Base-by-base conservation (phyloP, 2,329 filamentous ascomycete species). In the Aspergillus texensis region DNA sequence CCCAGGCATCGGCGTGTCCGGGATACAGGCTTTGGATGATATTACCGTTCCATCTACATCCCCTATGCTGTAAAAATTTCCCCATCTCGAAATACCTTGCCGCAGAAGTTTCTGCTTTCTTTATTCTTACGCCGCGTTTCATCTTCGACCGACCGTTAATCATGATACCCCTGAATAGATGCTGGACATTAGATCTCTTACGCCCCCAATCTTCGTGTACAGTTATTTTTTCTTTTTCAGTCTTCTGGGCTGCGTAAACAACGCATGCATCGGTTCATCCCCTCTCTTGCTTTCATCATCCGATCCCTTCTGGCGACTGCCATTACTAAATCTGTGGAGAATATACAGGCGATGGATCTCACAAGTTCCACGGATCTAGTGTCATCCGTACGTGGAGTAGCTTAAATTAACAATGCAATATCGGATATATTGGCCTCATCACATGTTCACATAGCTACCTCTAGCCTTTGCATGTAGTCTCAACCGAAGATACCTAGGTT, bases 161-260 rank as follows among this genome's bases (percentile, higher is more conserved):
- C 50, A 68, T 71, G 72, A 75, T 74, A 74, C 73, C 73, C 72
- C 55, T 52, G 11, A 53, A 63, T 69, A 66, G 62, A 69, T 67
- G 61, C 54, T 60, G 60, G 48, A 59, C 45, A 46, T 63, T 65
- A 62, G 63, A 64, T 60, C 63, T 39, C 56, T 36, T 58, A 57
- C 57, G 43, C 57, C 56, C 53, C 61, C 45, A 54, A 50, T 61
- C 41, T 58, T n/a, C n/a, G 57, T 64, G 54, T 53, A 62, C 50
- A 56, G 30, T 48, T 43, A 36, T 48, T 36, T 54, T 39, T 39
- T 26, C 11, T 26, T 39, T 24, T 26, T 39, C 14, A 39, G 26
- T 39, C 9, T n/a, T 26, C 21, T 21, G 32, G 52, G 34, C 52
- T 36, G 32, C 21, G 32, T 26, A 39, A 4, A 24, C 30, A 16